Percentiles rank a stretch among this genome's conserved stretches.
phyloP scores from a whole-genome alignment of 257 asterid species.

The Coffea canephora region DNA sequence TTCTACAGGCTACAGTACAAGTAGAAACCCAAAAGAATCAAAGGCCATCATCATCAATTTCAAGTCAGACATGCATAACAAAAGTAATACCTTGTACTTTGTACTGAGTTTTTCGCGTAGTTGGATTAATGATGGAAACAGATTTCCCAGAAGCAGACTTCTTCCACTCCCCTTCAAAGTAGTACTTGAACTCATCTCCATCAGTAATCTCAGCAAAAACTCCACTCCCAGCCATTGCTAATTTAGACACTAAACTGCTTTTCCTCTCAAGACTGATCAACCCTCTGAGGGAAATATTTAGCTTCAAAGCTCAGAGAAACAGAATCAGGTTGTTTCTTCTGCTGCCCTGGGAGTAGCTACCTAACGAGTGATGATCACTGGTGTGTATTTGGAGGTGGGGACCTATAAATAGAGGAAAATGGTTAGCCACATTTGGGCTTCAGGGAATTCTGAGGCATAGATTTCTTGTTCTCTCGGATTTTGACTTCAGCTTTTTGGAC shows the following conservation, averaged over 20 bases:
- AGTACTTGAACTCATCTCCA: slow-evolving; percentile 73
- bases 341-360: slow-evolving; percentile 14
- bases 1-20: background rate
- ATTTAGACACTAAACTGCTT: slow-evolving; percentile 1
- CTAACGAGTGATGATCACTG: background rate
- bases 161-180: slow-evolving; percentile 86
- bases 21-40: too few relatives aligned
- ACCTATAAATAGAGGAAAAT: slow-evolving; percentile 27
- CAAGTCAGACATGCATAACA: background rate
- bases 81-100: slow-evolving; percentile 79
- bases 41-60: background rate
- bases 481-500: slow-evolving; percentile 14
- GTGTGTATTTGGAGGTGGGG: background rate
- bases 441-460: slow-evolving; percentile 23
- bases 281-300: slow-evolving; percentile 13
- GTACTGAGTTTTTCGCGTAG: slow-evolving; percentile 81
- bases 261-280: slow-evolving; percentile 8
- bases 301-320: background rate
- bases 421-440: slow-evolving; percentile 34
- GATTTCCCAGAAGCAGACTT: slow-evolving; percentile 72
- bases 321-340: background rate
- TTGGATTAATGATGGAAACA: slow-evolving; percentile 77
- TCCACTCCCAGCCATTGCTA: slow-evolving; percentile 78
- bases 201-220: slow-evolving; percentile 74
- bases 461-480: slow-evolving; percentile 2